Conservation (phyloP, 1,284 basidiomycete genomes). For the Sporisorium graminicola region DNA sequence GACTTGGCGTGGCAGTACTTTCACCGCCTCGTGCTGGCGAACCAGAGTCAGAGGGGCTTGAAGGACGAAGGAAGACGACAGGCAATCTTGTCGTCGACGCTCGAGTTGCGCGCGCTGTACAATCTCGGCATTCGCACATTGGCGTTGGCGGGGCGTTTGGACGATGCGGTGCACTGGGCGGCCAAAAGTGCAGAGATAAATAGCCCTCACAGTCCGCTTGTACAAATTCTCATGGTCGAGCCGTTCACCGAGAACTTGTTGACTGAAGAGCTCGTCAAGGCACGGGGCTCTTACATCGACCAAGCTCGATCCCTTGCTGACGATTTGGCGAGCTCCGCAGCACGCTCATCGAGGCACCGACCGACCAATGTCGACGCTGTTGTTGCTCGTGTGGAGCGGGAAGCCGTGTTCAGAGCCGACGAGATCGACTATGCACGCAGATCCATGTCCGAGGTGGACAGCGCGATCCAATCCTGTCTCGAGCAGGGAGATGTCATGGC, state of each 20-base stretch:
- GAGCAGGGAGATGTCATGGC: constrained; percentile 28
- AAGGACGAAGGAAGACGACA: constrained; percentile 8
- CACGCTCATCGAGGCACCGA: not conserved
- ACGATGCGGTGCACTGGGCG: constrained; percentile 42
- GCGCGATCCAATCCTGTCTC: constrained; percentile 12
- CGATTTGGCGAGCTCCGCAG: not conserved
- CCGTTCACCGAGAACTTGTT: constrained; percentile 39
- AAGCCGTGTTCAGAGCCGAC: constrained; percentile 1
- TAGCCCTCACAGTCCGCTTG: not conserved
- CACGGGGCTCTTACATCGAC: constrained; percentile 1
- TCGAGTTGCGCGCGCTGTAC: constrained; percentile 29
- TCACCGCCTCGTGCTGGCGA: constrained; percentile 8
- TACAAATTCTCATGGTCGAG: constrained; percentile 16
- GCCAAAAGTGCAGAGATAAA: not conserved
- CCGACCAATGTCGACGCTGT: constrained; percentile 17
- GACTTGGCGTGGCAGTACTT: constrained; percentile 23
- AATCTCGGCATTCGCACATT: constrained; percentile 46
- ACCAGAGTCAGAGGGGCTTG: constrained; percentile 16
- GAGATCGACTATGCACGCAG: not conserved
- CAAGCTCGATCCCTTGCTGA: constrained; percentile 15
- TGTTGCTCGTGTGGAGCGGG: constrained; percentile 8
- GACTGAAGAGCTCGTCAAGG: constrained; percentile 42
- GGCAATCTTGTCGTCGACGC: not conserved
- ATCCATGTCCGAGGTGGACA: constrained; percentile 8
- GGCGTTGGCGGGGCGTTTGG: constrained; percentile 29